These are phyloP conservation scores for Aspergillus cavernicola DNA, from an alignment of 495 filamentous ascomycete genomes.

Conservation along the genomic window DNA sequence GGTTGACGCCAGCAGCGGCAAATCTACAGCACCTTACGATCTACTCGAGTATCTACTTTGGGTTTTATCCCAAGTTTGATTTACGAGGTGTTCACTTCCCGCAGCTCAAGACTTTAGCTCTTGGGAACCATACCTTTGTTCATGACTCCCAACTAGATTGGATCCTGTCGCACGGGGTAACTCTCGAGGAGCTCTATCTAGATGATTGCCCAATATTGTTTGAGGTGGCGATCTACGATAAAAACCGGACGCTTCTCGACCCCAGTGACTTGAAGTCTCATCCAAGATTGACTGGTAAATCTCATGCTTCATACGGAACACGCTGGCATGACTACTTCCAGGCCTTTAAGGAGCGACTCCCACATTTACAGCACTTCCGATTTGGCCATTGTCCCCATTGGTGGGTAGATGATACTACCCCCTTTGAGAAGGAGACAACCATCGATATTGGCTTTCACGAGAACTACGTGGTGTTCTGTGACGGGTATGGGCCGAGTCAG, in stretches of 20 bases:
- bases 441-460: slow-evolving; percentile 11
- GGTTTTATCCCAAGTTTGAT: slow-evolving; percentile 21
- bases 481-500: slow-evolving; percentile 10
- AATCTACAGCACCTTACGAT: slow-evolving; percentile 25
- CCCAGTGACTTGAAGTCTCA: not conserved
- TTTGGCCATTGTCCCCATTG: slow-evolving; percentile 11
- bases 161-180: slow-evolving; percentile 22
- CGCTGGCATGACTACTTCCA: slow-evolving; percentile 25
- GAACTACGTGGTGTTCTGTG: slow-evolving; percentile 13
- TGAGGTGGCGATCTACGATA: slow-evolving; percentile 3
- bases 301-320: slow-evolving; percentile 6
- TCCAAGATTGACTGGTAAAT: not conserved
- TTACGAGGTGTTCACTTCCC: slow-evolving; percentile 21
- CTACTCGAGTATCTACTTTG: slow-evolving; percentile 20
- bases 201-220: slow-evolving; percentile 22
- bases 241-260: not conserved
- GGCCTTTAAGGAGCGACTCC: slow-evolving; percentile 12
- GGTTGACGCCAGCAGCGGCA: slow-evolving; percentile 20
- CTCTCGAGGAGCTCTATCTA: slow-evolving; percentile 21
- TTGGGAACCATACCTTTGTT: slow-evolving; percentile 24
- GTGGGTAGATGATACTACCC: slow-evolving; percentile 2
- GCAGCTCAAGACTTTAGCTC: slow-evolving; percentile 18
- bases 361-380: slow-evolving; percentile 15
- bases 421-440: slow-evolving; percentile 15
- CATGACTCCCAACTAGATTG: slow-evolving; percentile 27